Base-by-base conservation (phyloP, 768 basidiomycete genomes). In the Leucogyrophana mollusca region DNA sequence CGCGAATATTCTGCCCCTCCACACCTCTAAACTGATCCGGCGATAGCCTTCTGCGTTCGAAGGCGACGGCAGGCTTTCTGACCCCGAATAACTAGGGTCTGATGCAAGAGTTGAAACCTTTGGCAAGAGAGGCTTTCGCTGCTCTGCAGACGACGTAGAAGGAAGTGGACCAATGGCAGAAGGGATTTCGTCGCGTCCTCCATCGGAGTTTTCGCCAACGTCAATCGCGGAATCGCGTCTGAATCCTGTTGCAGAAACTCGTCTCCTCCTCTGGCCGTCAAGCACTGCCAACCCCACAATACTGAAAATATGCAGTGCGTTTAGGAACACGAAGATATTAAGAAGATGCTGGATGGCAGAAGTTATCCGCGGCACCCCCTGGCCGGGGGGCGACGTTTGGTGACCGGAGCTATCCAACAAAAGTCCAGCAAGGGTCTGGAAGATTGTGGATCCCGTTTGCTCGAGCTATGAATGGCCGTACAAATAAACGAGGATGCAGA, bases 381-480 rank as follows among this genome's bases (percentile, higher is more conserved):
- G 25, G 56, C 54, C 32, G 59, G 37, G 42, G 16, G 17, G 30
- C 22, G 49, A 41, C n/a, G 46, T 36, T 34, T 21, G 9, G 24
- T 32, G 14, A 13, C 46, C 38, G 7, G 43, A 55, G 27, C 34
- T 67, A 58, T 90, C 87, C 10, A 90, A 73, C 18, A 77, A 65
- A 23, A 88, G 68, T 36, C 88, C 87, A n/a, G 85, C 76, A 9
- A 89, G 56, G 0, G 85, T 88, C 54, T 89, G 84, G 46, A 83
- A 79, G 44, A 88, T 76, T 0, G 83, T 85, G 3, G 83, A 78
- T 2, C 87, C 87, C 2, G 82, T 80, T 61, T 87, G 82, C 58
- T 90, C 88, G 47, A 90, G 69, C 87, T 89, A 46, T 34, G 45
- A 37, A 9, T 27, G 21, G 17, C 49, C 17, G 35, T 21, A n/a